These are phyloP conservation scores for Cercospora brassicicola DNA, from an alignment of 2,329 filamentous ascomycete species.

Conservation along the genomic window DNA sequence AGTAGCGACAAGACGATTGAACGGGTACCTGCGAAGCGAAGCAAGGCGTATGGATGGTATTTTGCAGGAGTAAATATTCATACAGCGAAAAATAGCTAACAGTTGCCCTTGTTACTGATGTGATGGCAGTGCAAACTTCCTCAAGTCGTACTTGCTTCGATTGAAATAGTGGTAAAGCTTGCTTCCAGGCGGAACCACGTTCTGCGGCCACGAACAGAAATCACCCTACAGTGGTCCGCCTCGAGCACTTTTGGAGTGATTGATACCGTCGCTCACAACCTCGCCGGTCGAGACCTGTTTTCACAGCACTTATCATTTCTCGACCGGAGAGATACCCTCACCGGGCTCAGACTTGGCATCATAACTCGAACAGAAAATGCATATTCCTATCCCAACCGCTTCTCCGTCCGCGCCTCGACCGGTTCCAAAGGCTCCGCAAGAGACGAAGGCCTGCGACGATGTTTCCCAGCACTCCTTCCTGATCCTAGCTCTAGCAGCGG, in stretches of 20 bases:
- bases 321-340: not conserved
- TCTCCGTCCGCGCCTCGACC: not conserved
- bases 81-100: not conserved
- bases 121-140: not conserved
- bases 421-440: not conserved
- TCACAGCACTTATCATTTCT: not conserved
- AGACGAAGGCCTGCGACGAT: not conserved
- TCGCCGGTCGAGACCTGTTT: not conserved
- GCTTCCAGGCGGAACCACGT: not conserved
- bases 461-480: not conserved
- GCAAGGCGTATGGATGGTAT: not conserved
- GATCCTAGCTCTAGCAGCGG: not conserved
- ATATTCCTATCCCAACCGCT: not conserved
- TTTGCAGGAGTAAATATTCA: not conserved
- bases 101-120: not conserved
- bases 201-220: not conserved
- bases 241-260: not conserved
- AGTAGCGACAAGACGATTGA: not conserved
- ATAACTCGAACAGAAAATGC: not conserved
- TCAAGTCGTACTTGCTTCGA: not conserved
- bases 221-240: not conserved
- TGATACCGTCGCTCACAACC: not conserved
- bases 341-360: not conserved
- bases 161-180: not conserved
- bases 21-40: not conserved